A percentile compares a stretch with the other conserved stretches of the same genome.
These are phyloP conservation scores for Mucor indicus DNA, from an alignment of 371 early-diverging fungal genomes.

Conservation along the genomic window DNA sequence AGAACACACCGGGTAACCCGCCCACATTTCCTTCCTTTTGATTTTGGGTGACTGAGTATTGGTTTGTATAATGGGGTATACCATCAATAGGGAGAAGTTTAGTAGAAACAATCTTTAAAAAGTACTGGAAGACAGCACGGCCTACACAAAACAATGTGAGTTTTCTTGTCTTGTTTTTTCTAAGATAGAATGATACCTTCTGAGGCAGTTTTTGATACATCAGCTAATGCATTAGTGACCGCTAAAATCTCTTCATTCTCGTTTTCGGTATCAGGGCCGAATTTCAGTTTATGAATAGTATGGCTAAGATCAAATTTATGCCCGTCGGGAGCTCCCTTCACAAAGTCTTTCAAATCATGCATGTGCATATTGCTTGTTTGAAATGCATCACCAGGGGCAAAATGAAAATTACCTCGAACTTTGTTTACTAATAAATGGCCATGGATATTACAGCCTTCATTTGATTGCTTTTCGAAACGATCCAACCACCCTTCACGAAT, in stretches of 20 bases:
- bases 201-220: slow-evolving; percentile 38
- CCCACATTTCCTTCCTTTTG: slow-evolving; percentile 31
- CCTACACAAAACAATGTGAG: too few relatives aligned
- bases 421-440: slow-evolving; percentile 88
- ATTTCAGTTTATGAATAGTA: slow-evolving; percentile 77
- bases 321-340: slow-evolving; percentile 43
- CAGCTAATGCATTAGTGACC: slow-evolving; percentile 80
- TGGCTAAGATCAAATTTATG: slow-evolving; percentile 80
- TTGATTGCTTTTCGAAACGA: slow-evolving; percentile 70
- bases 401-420: slow-evolving; percentile 89
- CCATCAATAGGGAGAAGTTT: slow-evolving; percentile 69
- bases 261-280: slow-evolving; percentile 43
- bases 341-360: slow-evolving; percentile 73
- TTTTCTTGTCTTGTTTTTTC: too few relatives aligned
- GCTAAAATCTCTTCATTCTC: slow-evolving; percentile 37
- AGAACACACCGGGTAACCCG: slow-evolving; percentile 77
- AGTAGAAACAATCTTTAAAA: slow-evolving; percentile 92
- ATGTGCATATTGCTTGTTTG: slow-evolving; percentile 77
- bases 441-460: slow-evolving; percentile 88
- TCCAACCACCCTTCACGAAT: slow-evolving; percentile 82
- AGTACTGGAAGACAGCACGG: slow-evolving; percentile 78
- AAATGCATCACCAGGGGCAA: slow-evolving; percentile 91
- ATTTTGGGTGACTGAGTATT: slow-evolving; percentile 92
- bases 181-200: background rate
- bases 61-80: slow-evolving; percentile 74